Base-by-base conservation (phyloP, 2,329 filamentous ascomycete species). In the Trichophyton verrucosum region DNA sequence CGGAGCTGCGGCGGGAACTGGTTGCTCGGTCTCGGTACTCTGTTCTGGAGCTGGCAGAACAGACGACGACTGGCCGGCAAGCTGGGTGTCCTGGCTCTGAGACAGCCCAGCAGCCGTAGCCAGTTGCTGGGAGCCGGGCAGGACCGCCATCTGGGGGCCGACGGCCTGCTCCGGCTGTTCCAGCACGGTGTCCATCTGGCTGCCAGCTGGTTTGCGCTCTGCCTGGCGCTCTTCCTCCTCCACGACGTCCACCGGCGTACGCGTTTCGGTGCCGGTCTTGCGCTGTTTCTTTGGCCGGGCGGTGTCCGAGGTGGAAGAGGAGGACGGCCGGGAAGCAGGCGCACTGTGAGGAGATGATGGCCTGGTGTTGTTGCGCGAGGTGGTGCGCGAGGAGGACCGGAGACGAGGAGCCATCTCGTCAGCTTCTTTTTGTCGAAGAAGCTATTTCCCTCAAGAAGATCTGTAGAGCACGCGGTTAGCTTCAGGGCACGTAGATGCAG, bases 321-420 rank as follows among this genome's bases (percentile, higher is more conserved):
- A 61, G 58, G 65, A 38, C 9, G 33, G 66, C 38, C 64, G 63
- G 22, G 65, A 27, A 9, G 63, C 62, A 46, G 65, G 64, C 59
- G 65, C 62, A 63, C 65, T 64, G 33, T 66, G 63, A 46, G 71
- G 70, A 36, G 70, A 71, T 42, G 68, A 68, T n/a, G 70, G 71
- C 47, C 71, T 68, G 57, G 71, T 72, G 59, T 66, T 66, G 60
- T 68, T 68, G 58, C 55, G 49, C 36, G 70, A 68, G 59, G 64
- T 65, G 61, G 66, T 66, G 63, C 68, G 68, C 62, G 72, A 72
- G 46, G 68, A 66, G 17, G 70, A 72, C 42, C 71, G 71, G 62
- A 73, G 69, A 61, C 68, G 71, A 64, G 68, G 70, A 67, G 71
- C 68, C 71, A 73, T 73, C 49, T 53, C 49, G 20, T n/a, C 49